Evolutionary conservation across 768 basidiomycete genomes (phyloP), one percentile per base, ranked within the genome.

Genomic region (Naganishia randhawae): DNA sequence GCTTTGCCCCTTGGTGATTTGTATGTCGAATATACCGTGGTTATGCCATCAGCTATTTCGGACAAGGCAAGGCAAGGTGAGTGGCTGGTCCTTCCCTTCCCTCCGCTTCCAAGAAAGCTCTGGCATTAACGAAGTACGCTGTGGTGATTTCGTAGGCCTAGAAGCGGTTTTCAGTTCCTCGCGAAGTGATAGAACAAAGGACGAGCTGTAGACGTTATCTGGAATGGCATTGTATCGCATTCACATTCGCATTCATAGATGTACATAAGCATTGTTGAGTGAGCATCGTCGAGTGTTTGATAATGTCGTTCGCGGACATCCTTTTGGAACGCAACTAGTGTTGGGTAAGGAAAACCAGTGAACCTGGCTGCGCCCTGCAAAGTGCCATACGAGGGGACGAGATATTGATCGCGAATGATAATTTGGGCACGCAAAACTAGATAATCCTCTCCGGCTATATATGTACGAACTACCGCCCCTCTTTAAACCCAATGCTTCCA

Each of bases 11-110:
- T 75, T 17, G 96, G 96, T 17, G 88, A 95, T 77, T 82, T 99
- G 53, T 98, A 86, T 74, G 84, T 99, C 63, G 94, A 97, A 79
- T 99, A 95, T 81, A 91, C 86, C 66, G 91, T 99, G 55, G 88
- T 98, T 19, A 81, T 99, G 64, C 96, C 96, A 3, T 81, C 85
- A 55, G 84, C 88, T 65, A 80, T 99, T 37, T 83, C 87, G 54
- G 75, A 85, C 55, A 85, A 88, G 55, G 85, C 85, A 69, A 86
- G 86, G 73, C 84, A 83, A 77, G 90, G 95, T 97, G 77, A 84
- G 92, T 84, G 14, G 17, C 9, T 41, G 16, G 13, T 42, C 22
- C n/a, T 57, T 22, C 19, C 50, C 8, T 39, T 14, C 8, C 50
- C 37, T 22, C 3, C 27, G 17, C 45, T 22, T n/a, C 27, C 19